Evolutionary conservation across 495 filamentous ascomycete species (phyloP).

Genomic region (Aspergillus panamensis): DNA sequence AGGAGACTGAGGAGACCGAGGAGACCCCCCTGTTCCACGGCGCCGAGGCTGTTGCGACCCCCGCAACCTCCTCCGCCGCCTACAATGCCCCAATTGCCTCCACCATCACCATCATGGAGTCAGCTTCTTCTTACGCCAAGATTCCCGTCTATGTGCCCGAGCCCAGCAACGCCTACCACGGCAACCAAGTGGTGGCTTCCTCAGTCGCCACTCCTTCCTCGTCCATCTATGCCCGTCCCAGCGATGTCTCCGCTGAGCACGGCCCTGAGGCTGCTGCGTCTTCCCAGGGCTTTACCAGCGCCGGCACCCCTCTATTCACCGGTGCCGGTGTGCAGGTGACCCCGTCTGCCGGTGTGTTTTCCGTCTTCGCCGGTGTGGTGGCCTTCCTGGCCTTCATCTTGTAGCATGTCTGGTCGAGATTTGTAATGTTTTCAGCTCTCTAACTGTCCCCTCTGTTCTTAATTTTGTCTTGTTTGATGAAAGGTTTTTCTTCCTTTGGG

Average conservation of each 20-base stretch:
- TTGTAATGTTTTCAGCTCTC: not conserved
- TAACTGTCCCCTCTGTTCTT: not conserved
- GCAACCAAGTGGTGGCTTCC: not conserved
- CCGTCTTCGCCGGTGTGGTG: slow-evolving; percentile 27
- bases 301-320: slow-evolving; percentile 21
- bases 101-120: not conserved
- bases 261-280: not conserved
- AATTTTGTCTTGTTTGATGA: too few species aligned
- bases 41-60: not conserved
- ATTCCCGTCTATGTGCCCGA: slow-evolving; percentile 36
- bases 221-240: not conserved
- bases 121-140: slow-evolving; percentile 23
- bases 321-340: slow-evolving; percentile 29
- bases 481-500: too few species aligned
- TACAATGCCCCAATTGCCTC: slow-evolving; percentile 10
- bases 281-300: slow-evolving; percentile 11
- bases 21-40: slow-evolving; percentile 5
- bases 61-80: not conserved
- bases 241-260: not conserved
- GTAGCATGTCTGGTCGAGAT: slow-evolving; percentile 16
- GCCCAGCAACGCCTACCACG: slow-evolving; percentile 18
- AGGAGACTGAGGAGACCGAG: not conserved
- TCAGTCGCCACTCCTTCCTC: not conserved
- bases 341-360: slow-evolving; percentile 24
- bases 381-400: slow-evolving; percentile 35